Percentiles rank a stretch among this genome's conserved stretches.
Conservation (phyloP, 257 asterid genomes). For the Plantago ovata region DNA sequence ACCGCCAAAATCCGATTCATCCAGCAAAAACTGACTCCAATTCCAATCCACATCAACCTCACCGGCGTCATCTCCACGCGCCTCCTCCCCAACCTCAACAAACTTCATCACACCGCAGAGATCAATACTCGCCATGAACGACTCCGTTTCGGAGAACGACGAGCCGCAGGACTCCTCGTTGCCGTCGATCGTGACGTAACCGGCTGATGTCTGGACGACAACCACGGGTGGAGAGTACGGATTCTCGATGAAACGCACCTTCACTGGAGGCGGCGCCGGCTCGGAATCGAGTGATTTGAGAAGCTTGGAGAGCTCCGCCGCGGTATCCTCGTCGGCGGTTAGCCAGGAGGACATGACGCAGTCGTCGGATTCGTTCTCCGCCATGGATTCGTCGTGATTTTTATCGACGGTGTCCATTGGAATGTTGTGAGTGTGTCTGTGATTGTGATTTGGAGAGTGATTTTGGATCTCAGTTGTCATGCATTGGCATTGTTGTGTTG, state of each 20-base stretch:
- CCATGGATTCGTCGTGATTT: constrained; percentile 4
- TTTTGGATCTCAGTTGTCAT: no score
- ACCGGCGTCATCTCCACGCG: constrained; percentile 23
- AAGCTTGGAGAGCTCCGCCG: constrained; percentile 44
- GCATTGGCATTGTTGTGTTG: no score
- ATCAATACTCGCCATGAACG: constrained; percentile 70
- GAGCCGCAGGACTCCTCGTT: constrained; percentile 79
- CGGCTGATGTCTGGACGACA: constrained; percentile 46
- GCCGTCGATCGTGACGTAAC: constrained; percentile 60
- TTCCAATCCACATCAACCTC: constrained; percentile 10
- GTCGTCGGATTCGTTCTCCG: constrained; percentile 13
- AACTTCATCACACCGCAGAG: constrained; percentile 30
- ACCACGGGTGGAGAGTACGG: constrained; percentile 44
- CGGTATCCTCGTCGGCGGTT: constrained; percentile 44
- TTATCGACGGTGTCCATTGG: constrained; percentile 24
- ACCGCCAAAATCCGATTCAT: constrained; percentile 12
- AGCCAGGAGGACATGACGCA: constrained; percentile 35
- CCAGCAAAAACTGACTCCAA: constrained; percentile 16
- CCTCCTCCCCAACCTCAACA: constrained; percentile 12
- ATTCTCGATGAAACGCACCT: constrained; percentile 54
- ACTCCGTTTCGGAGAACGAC: constrained; percentile 59
- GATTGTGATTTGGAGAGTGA: no score
- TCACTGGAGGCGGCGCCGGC: constrained; percentile 39
- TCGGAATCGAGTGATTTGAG: constrained; percentile 32
- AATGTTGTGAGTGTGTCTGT: no score